Evolutionary conservation across 805 yeast genomes (phyloP), one percentile per base, ranked within the genome.

Genomic region (Candida broadrunensis): DNA sequence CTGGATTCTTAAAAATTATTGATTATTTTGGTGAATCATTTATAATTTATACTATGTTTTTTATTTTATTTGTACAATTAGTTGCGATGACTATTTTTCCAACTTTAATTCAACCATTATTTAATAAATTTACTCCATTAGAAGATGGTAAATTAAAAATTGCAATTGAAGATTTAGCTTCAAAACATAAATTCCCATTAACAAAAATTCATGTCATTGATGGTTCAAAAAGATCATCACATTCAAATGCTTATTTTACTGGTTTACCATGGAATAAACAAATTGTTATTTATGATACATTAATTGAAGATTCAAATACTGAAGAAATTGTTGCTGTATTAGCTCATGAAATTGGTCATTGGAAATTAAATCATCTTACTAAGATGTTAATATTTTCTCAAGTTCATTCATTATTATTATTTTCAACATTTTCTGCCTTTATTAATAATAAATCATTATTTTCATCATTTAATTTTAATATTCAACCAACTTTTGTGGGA

Each of bases 261-360:
- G 99, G 99, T 4, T 75, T 93, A 54, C 99, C 99, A 31, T 91
- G 97, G 91, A 83, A 88, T 43, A 93, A 93, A 67, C 91, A 90
- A 65, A 93, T 93, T 67, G 98, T 93, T 38, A 76, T 93, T 33
- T 93, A 74, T 59, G 99, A 93, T 55, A 93, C 97, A 8, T 77
- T 93, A 67, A 83, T 93, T 48, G 80, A 86, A 46, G 84, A 87
- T 44, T 82, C 89, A 25, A 67, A 89, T 23, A 76, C 79, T 21
- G 77, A 75, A 33, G 95, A 93, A 64, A 87, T 89, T 31, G 88
- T 89, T 38, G 97, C 98, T 38, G 96, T 93, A 1, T 73, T 91
- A 49, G 98, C 96, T n/a, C 99, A 93, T 59, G 99, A 93, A 70
- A 84, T 93, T 51, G 99, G 99, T 38, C 99, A 93, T 63, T 93